Base-by-base conservation (phyloP, 495 filamentous ascomycete species). In the Hamigera avellanea region DNA sequence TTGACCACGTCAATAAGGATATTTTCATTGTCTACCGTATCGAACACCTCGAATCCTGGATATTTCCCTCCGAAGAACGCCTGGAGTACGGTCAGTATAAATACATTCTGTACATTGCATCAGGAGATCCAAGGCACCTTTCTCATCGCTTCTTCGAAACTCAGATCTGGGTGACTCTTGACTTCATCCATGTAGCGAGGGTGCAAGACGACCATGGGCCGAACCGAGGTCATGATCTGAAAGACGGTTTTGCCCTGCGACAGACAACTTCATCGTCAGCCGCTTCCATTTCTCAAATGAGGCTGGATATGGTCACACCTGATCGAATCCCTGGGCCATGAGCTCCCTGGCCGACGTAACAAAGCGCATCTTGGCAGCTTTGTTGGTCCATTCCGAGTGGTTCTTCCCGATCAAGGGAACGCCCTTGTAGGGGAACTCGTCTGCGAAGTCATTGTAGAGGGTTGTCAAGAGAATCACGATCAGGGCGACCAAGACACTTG, bases 101-200 rank as follows among this genome's bases (percentile, higher is more conserved):
- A 37, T 29, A 18, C 47, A 38, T 53, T 66, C 64, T 42, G n/a
- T n/a, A n/a, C n/a, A n/a, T n/a, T n/a, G n/a, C n/a, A n/a, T n/a
- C n/a, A n/a, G n/a, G n/a, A n/a, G n/a, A n/a, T n/a, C n/a, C n/a
- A n/a, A n/a, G n/a, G n/a, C n/a, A n/a, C n/a, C n/a, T 60, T 66
- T 21, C 40, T 43, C 32, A 58, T 56, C 1, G 62, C 58, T 14
- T 54, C 55, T 15, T 56, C 40, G 40, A 72, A 69, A 37, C 57
- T 47, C 8, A 59, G 39, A 25, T 54, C 19, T 4, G 55, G 51
- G 25, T 69, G 46, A 38, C 53, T 68, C 39, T 69, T 69, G 33
- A 71, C 42, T 45, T 73, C 70, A 26, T 71, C 56, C 10, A 68
- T 56, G 43, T 59, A 67, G 31, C 49, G 54, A n/a, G 64, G 67